These are phyloP conservation scores for Schoenoplectus tabernaemontani DNA, from an alignment of 202 grass and related monocot genomes.

Conservation along the genomic window DNA sequence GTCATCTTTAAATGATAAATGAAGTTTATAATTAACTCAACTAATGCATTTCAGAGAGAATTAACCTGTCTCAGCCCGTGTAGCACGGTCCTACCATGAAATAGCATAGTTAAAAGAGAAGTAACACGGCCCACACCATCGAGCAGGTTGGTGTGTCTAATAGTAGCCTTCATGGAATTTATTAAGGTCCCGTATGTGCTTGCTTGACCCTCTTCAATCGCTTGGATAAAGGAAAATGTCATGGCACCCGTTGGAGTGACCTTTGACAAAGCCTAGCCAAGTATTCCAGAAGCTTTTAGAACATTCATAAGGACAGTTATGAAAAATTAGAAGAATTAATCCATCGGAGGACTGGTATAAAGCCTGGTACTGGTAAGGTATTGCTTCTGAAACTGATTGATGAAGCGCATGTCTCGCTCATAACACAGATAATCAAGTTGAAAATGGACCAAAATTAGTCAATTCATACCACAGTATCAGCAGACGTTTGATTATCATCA, in stretches of 20 bases:
- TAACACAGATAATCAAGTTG: neutral
- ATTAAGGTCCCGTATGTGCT: constrained; percentile 33
- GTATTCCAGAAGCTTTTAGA: neutral
- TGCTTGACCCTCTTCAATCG: constrained; percentile 33
- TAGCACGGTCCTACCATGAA: constrained; percentile 12
- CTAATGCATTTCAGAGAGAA: neutral
- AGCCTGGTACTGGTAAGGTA: neutral
- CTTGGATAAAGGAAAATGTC: constrained; percentile 47
- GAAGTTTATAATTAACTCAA: neutral
- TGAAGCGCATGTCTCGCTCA: neutral
- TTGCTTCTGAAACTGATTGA: neutral
- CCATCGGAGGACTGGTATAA: neutral
- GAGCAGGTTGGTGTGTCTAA: constrained; percentile 21
- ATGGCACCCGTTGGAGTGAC: constrained; percentile 34
- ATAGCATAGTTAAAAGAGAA: constrained; percentile 23
- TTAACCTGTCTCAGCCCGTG: constrained; percentile 33
- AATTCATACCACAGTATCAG: constrained; percentile 29
- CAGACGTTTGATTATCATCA: constrained; percentile 39
- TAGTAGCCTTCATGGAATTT: constrained; percentile 34
- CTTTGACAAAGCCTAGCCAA: constrained; percentile 31
- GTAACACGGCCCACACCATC: constrained; percentile 13
- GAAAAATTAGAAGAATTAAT: neutral
- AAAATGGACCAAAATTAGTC: neutral
- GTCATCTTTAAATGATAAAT: neutral
- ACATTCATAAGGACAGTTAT: neutral